A percentile compares a stretch with the other conserved stretches of the same genome.
phyloP scores from a whole-genome alignment of 1,284 basidiomycete species.

The Tylopilus sp. region DNA sequence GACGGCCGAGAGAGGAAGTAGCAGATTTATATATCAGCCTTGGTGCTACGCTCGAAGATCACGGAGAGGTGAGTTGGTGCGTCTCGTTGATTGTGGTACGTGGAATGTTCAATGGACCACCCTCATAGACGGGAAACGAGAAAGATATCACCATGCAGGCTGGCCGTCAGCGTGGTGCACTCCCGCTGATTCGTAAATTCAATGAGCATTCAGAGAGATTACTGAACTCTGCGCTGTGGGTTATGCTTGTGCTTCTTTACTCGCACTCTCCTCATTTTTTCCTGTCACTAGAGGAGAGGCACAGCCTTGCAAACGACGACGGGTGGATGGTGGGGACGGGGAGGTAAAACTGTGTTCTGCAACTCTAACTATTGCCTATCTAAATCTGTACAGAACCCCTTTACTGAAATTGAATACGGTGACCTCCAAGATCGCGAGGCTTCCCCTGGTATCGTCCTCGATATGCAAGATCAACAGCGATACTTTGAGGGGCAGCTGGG shows the following conservation, averaged over 20 bases:
- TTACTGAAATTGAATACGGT: constrained; percentile 79
- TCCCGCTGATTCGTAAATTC: constrained; percentile 95
- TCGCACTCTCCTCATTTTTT: not conserved
- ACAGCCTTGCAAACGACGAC: constrained; percentile 56
- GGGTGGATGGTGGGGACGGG: constrained; percentile 41
- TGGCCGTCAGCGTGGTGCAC: constrained; percentile 79
- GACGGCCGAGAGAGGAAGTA: constrained; percentile 59
- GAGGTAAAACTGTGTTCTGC: constrained; percentile 28
- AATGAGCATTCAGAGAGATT: constrained; percentile 95
- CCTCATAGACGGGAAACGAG: constrained; percentile 73
- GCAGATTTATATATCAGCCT: constrained; percentile 84
- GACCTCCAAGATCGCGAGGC: constrained; percentile 74
- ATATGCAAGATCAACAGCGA: constrained; percentile 77
- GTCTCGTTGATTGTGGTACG: not conserved
- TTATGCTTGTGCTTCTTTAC: constrained; percentile 1
- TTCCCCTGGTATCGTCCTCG: constrained; percentile 69
- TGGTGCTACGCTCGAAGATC: constrained; percentile 88
- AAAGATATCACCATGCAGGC: constrained; percentile 96
- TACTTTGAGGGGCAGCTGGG: constrained; percentile 68
- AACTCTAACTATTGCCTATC: not conserved
- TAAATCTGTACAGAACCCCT: constrained; percentile 39
- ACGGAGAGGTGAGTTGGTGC: constrained; percentile 63
- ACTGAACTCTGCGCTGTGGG: constrained; percentile 72
- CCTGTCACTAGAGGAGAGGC: constrained; percentile 48
- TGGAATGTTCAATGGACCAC: not conserved